Conservation (phyloP, 164 flowering plant species). For the Nymphaea thermarum region DNA sequence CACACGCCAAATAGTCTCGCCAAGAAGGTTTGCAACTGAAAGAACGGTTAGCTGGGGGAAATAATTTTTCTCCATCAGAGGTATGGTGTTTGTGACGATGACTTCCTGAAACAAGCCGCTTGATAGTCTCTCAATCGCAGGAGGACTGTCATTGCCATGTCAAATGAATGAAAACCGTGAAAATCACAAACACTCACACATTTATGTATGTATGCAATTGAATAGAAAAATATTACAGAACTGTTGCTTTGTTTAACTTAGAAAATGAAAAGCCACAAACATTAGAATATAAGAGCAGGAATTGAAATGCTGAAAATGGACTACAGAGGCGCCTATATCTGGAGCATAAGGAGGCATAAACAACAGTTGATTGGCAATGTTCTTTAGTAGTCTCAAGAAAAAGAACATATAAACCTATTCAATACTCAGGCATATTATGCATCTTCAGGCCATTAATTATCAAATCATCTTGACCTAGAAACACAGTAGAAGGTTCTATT, state of each 20-base stretch:
- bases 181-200: neutral
- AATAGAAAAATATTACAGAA: neutral
- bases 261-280: neutral
- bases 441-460: too few species aligned
- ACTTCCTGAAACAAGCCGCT: constrained; percentile 89
- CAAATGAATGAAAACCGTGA: neutral
- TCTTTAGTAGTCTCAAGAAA: too few species aligned
- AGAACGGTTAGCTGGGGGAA: constrained; percentile 78
- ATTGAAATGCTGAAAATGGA: too few species aligned
- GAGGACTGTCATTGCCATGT: constrained; percentile 45
- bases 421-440: too few species aligned
- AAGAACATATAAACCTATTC: too few species aligned
- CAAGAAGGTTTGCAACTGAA: constrained; percentile 72
- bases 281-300: too few species aligned
- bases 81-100: constrained; percentile 70
- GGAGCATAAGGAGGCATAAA: too few species aligned
- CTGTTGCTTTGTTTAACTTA: constrained; percentile 22
- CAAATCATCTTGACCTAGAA: too few species aligned
- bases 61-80: constrained; percentile 50
- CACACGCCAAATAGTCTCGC: constrained; percentile 79
- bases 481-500: too few species aligned
- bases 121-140: constrained; percentile 76
- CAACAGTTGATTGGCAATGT: too few species aligned
- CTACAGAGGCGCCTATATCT: too few species aligned
- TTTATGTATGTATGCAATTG: constrained; percentile 13